Base-by-base conservation (phyloP, 169 alveolate genomes). In the Cytauxzoon felis region DNA sequence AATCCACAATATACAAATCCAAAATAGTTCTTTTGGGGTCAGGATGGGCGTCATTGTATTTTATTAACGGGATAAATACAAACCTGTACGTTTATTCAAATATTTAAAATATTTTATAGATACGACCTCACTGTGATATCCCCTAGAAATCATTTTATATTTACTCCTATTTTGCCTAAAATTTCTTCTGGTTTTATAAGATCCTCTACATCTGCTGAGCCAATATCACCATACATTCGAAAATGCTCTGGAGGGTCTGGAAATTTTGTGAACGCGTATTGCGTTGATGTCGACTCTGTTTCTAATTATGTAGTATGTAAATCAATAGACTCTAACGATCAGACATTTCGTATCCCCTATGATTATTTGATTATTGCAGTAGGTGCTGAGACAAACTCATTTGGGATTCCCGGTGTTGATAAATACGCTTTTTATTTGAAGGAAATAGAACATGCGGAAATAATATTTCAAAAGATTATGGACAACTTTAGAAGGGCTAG, bases 131-230 rank as follows among this genome's bases (percentile, higher is more conserved):
- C 78, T 2, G 64, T 85, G 26, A 64, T 85, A 24, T 85, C 91
- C 2, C 91, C 91, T n/a, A 49, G 89, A 41, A 85, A 78, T 68
- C 81, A 80, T 50, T 85, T 85, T 67, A 85, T 88, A 6, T 85
- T 85, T 48, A 85, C 91, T 27, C 91, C 91, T 19, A 70, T 85
- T n/a, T 59, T 85, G 9, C 89, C 91, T 9, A 76, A 82, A 30
- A 33, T 85, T 36, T 54, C 82, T 33, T 43, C 88, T 48, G 91
- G 91, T 0, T 75, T 64, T 32, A 59, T 78, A 16, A 52, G 70
- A 6, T 51, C 60, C 36, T 66, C 48, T 23, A 75, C 84, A 2
- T 78, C 88, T 6, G 58, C 86, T 58, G 91, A 80, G 59, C 78
- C 82, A 27, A 27, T 85, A 13, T 27, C 78, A 1, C 42, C 43